Base-by-base conservation (phyloP, 345 rosid genomes). In the Pugionium dolabratum region DNA sequence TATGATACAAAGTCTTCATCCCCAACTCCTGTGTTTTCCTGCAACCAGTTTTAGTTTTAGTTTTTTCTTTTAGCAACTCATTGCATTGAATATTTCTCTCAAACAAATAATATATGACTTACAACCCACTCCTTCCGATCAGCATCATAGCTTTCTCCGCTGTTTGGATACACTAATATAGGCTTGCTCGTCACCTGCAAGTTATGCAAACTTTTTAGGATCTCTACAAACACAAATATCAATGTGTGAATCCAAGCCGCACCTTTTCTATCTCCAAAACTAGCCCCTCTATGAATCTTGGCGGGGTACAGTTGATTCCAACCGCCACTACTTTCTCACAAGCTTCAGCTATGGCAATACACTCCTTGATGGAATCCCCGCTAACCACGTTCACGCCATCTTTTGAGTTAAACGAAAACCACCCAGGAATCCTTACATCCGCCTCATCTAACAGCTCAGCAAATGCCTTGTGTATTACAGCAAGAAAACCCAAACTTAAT, bases 261-360 rank as follows among this genome's bases (percentile, higher is more conserved):
- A 85, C 91, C 92, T 81, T 83, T 66, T 76, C 76, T 5, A 80
- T 75, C 9, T 83, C 79, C 58, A 54, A 34, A 52, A 88, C 83
- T 55, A 84, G 78, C 4, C 67, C 86, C 62, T 82, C 81, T n/a
- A 84, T 89, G 73, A 80, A 86, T 69, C 92, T 81, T 71, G 96
- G 92, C 54, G 92, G 92, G 1, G 96, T 84, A 80, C 96, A 88
- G 77, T 88, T 88, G 74, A 88, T 86, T 68, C 96, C 96, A 33
- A 88, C 85, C 7, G 91, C 85, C 67, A 83, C 83, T 28, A 86
- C 91, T 73, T 70, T 78, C 63, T 78, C 79, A 79, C 86, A 86
- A 31, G 80, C 60, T 60, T 88, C 88, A 37, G 88, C 88, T 56
- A 88, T 75, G 65, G 83, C 64, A 31, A 72, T 75, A 73, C 96